Conservation (phyloP, 1,284 basidiomycete species). For the Cutaneotrichosporon daszewskae region DNA sequence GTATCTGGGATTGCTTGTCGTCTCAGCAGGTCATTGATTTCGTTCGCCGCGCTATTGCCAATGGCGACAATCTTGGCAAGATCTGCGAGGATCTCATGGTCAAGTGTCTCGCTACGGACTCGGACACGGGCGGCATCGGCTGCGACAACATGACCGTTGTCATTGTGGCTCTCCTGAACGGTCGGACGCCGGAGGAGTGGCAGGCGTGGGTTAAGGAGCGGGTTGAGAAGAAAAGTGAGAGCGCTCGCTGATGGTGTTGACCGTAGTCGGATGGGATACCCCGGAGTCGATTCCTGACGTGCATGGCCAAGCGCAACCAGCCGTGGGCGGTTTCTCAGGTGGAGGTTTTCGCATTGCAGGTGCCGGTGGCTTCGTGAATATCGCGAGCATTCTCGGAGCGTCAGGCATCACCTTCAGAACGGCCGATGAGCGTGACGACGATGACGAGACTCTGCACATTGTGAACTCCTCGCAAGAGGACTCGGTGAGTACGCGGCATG, state of each 20-base stretch:
- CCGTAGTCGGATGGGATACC: slow-evolving; percentile 53
- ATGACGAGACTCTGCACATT: slow-evolving; percentile 30
- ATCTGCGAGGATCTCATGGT: slow-evolving; percentile 89
- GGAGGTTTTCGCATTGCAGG: slow-evolving; percentile 38
- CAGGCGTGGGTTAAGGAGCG: slow-evolving; percentile 83
- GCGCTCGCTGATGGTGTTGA: slow-evolving; percentile 46
- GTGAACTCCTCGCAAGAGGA: slow-evolving; percentile 12
- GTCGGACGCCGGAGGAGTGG: slow-evolving; percentile 87
- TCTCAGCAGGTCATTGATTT: slow-evolving; percentile 93
- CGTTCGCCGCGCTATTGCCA: slow-evolving; percentile 73
- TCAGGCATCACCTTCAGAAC: slow-evolving; percentile 39
- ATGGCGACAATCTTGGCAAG: slow-evolving; percentile 70
- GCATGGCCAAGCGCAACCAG: slow-evolving; percentile 30
- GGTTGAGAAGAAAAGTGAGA: slow-evolving; percentile 66
- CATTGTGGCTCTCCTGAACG: slow-evolving; percentile 80
- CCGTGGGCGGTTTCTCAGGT: slow-evolving; percentile 13
- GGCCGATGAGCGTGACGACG: slow-evolving; percentile 39
- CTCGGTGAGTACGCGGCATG: slow-evolving; percentile 9
- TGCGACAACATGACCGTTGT: slow-evolving; percentile 99
- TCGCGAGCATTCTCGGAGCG: slow-evolving; percentile 43
- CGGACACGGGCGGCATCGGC: slow-evolving; percentile 87
- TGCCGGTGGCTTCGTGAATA: slow-evolving; percentile 41
- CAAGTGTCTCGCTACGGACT: slow-evolving; percentile 89
- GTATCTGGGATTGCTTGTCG: slow-evolving; percentile 96
- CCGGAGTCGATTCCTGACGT: slow-evolving; percentile 49